Evolutionary conservation across 768 basidiomycete species (phyloP), one percentile per base, ranked within the genome.

Genomic region (Lactifluus pinguis): DNA sequence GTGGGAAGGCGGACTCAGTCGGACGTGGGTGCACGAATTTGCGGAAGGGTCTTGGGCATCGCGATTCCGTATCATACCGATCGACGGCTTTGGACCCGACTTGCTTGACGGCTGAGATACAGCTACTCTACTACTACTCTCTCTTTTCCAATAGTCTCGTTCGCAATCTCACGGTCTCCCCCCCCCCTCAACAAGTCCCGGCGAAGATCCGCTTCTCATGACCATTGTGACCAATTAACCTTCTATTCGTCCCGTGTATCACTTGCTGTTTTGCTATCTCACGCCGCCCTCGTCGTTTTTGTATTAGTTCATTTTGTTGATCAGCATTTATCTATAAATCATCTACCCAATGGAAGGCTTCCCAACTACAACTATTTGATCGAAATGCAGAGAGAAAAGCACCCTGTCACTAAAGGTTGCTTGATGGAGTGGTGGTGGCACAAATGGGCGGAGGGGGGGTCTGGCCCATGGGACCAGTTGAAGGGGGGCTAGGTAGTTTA

Each of bases 1-100:
- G 0, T 98, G 93, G 87, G 87, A 89, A 69, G 84, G 86, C 50
- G 87, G 89, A 1, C 71, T 92, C 61, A 92, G 91, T 70, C 79
- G 82, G 25, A 79, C 85, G 21, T 94, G 89, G 90, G 81, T 77
- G 72, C 76, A 82, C 53, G 83, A 86, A 71, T 89, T 89, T 72
- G 85, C 86, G 1, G 79, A 61, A 55, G 65, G 67, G 30, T 48
- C 65, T 53, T 69, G 62, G 58, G 67, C 65, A 57, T 64, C 62
- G 29, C 63, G 63, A 47, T 75, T 75, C 63, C 66, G 64, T 61
- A 71, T 76, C 52, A 63, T 70, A 60, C 70, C 70, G 60, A 68
- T 76, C 53, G 75, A 76, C 63, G 66, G 66, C 48, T 76, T 72
- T 64, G 76, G 72, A 0, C 53, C 60, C 63, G 76, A 76, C 55